Evolutionary conservation across 1,139 yeast genomes (phyloP).

Genomic region (Kluyveromyces marxianus): DNA sequence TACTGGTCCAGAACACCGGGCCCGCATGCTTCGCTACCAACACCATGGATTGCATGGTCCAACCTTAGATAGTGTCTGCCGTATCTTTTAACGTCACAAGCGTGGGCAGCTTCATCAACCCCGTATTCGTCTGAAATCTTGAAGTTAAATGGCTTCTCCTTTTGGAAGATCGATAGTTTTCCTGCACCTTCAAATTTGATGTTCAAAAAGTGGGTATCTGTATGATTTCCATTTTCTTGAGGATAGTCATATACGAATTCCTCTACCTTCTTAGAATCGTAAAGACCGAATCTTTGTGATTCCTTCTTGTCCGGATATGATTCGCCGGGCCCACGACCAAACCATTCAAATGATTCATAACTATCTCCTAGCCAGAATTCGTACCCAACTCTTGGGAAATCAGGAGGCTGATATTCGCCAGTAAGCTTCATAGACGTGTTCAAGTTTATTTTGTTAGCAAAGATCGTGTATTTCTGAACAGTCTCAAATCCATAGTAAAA

Average conservation of each 20-base stretch:
- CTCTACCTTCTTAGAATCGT: background rate
- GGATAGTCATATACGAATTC: constrained; percentile 3
- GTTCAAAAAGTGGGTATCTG: constrained; percentile 1
- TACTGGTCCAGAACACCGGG: constrained; percentile 2
- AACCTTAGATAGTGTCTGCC: background rate
- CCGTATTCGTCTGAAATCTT: constrained; percentile 1
- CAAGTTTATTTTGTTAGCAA: constrained; percentile 1
- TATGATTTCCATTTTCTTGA: constrained; percentile 4
- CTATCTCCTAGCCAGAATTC: constrained; percentile 4
- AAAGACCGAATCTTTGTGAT: constrained; percentile 1
- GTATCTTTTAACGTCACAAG: background rate
- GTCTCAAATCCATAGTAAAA: constrained; percentile 3
- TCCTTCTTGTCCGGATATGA: constrained; percentile 4
- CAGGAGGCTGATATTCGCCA: constrained; percentile 2
- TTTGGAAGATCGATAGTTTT: background rate
- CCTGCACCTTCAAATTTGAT: background rate
- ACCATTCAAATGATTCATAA: constrained; percentile 1
- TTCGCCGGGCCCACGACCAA: constrained; percentile 4
- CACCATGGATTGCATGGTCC: constrained; percentile 3
- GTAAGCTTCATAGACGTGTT: constrained; percentile 2
- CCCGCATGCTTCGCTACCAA: constrained; percentile 1
- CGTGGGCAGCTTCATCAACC: constrained; percentile 2
- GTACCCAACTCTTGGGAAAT: constrained; percentile 1
- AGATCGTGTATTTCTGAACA: background rate
- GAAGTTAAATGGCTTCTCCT: constrained; percentile 1